Base-by-base conservation (phyloP, 768 basidiomycete genomes). In the Tephrocybe sp. region DNA sequence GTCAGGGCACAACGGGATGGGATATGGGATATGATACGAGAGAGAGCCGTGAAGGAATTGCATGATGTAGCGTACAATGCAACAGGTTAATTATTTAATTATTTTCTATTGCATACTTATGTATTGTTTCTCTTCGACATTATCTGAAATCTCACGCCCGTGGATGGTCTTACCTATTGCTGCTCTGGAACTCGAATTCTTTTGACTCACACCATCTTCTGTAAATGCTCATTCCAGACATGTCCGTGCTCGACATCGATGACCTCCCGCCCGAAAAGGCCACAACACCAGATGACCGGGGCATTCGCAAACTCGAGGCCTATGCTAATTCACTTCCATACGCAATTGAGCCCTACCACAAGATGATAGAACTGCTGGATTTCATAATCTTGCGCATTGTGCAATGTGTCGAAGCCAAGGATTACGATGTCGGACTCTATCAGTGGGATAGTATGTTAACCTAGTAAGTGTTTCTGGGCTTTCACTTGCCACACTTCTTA, bases 371-470 rank as follows among this genome's bases (percentile, higher is more conserved):
- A 50, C 72, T 90, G 60, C 76, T 95, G 40, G 87, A 92, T 54
- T 80, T 87, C 55, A 82, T 90, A 64, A 64, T 86, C 53, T 56
- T 81, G 58, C 79, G 86, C 31, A 73, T 93, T 24, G 72, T 77
- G 2, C 89, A 95, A 64, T 82, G 84, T 46, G 72, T 90, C 18
- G 79, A 87, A 53, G 89, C 91, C 3, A 83, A 82, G 60, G 92
- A 94, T 64, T 94, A 82, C 67, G 89, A 91, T 31, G 79, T 85
- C 45, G 90, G 89, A 6, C 78, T 93, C 51, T 53, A 84, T 37
- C 87, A 90, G 70, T 86, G 89, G 89, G 90, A 86, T 61, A 79
- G 77, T 59, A 84, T 89, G 83, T 60, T 88, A 42, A 76, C 75
- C 41, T 83, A 87, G 84, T 88, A 64, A 57, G 86, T 79, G 15